Percentiles rank a stretch among this genome's conserved stretches.
phyloP scores from a whole-genome alignment of 2,329 filamentous ascomycete species.

The Colletotrichum sp. region DNA sequence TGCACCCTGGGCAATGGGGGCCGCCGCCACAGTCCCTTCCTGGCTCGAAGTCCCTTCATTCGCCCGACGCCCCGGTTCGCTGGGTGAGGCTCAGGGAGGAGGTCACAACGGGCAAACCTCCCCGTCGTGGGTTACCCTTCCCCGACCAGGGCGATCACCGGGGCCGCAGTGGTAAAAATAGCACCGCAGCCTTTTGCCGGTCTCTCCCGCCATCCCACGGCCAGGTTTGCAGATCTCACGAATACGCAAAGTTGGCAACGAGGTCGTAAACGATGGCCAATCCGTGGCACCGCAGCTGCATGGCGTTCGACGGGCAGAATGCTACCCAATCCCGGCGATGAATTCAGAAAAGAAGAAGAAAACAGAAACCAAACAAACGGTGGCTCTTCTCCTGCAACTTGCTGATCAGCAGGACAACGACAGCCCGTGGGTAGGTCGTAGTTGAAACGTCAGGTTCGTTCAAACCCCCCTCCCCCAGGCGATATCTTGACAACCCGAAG shows the following conservation, averaged over 20 bases:
- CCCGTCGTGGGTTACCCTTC: neutral
- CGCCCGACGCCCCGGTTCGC: neutral
- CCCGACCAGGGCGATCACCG: conserved; percentile 8
- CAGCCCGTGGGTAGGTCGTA: neutral
- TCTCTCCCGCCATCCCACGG: neutral
- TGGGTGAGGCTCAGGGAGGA: conserved; percentile 35
- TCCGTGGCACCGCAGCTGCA: neutral
- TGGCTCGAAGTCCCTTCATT: neutral
- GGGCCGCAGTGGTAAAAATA: conserved; percentile 16
- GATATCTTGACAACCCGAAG: neutral
- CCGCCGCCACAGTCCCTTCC: neutral
- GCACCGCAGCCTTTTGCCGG: neutral
- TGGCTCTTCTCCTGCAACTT: neutral
- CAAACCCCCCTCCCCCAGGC: neutral
- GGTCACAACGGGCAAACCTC: conserved; percentile 24
- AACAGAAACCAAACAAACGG: neutral
- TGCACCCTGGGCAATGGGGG: neutral
- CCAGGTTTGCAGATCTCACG: neutral
- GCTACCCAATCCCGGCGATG: neutral
- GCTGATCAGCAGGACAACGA: neutral
- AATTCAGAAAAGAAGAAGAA: neutral
- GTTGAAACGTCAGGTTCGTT: neutral
- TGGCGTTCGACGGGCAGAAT: neutral
- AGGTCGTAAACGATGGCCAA: neutral
- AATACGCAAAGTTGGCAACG: neutral